A percentile compares a stretch with the other conserved stretches of the same genome.
These are phyloP conservation scores for Talaromyces nanjingensis DNA, from an alignment of 495 filamentous ascomycete species.

Conservation along the genomic window DNA sequence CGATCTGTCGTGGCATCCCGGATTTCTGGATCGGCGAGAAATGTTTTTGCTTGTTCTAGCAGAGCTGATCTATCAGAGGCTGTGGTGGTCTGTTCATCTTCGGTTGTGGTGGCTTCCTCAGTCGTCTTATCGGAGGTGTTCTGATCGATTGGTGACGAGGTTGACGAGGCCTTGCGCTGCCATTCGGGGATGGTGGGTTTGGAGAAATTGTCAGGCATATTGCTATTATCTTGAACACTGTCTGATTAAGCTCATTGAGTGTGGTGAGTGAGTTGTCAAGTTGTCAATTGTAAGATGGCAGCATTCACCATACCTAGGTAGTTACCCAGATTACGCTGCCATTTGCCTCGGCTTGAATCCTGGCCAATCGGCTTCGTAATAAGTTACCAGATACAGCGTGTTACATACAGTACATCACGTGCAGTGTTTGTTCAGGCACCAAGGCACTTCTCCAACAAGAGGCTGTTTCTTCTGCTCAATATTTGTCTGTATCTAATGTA, in stretches of 20 bases:
- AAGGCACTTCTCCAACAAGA: background rate
- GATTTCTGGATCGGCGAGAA: slow-evolving; percentile 76
- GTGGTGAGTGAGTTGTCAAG: background rate
- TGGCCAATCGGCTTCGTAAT: background rate
- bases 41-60: slow-evolving; percentile 65
- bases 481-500: background rate
- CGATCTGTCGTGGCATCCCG: slow-evolving; percentile 59
- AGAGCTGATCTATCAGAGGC: slow-evolving; percentile 31
- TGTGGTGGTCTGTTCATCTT: slow-evolving; percentile 9
- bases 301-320: background rate
- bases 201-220: slow-evolving; percentile 33
- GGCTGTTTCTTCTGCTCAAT: background rate
- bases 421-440: background rate
- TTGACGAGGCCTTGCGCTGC: slow-evolving; percentile 29
- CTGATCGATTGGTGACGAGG: slow-evolving; percentile 18
- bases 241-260: background rate
- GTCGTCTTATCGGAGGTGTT: slow-evolving; percentile 24
- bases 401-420: background rate
- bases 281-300: background rate
- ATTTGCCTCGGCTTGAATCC: background rate
- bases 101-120: slow-evolving; percentile 10
- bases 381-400: background rate
- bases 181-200: slow-evolving; percentile 39
- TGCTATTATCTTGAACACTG: background rate
- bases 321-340: background rate